Conservation (phyloP, 148 eudicot species). For the Cornus controversa region DNA sequence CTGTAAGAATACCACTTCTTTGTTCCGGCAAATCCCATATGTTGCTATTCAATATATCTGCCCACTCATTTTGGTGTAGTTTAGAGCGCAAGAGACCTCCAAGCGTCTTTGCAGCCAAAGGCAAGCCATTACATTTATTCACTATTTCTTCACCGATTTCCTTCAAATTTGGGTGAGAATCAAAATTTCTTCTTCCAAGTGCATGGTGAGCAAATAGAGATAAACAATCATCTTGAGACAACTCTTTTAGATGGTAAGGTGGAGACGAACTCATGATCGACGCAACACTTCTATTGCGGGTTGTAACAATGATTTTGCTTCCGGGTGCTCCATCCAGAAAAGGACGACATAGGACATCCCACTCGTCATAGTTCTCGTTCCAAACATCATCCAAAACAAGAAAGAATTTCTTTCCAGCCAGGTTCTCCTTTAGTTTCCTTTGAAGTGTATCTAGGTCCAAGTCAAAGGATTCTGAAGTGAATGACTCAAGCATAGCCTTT, state of each 20-base stretch:
- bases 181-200: neutral
- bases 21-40: no score
- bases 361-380: conserved; percentile 10
- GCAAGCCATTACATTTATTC: conserved; percentile 25
- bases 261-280: conserved; percentile 5
- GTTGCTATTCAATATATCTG: conserved; percentile 5
- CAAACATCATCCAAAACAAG: no score
- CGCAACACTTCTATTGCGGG: conserved; percentile 12
- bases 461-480: neutral
- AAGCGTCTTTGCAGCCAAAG: conserved; percentile 28
- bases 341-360: neutral
- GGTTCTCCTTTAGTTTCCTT: neutral
- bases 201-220: neutral
- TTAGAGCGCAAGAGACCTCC: conserved; percentile 20
- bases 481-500: neutral
- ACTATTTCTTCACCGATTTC: conserved; percentile 12
- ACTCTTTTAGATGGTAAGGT: neutral
- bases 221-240: conserved; percentile 1
- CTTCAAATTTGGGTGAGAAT: neutral
- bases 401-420: conserved; percentile 13
- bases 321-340: conserved; percentile 13
- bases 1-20: conserved; percentile 11
- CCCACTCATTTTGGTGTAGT: conserved; percentile 10
- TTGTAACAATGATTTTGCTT: conserved; percentile 24
- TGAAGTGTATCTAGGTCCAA: conserved; percentile 1